A percentile compares a stretch with the other conserved stretches of the same genome.
These are phyloP conservation scores for Coprinellus micaceus DNA, from an alignment of 768 basidiomycete genomes.

Conservation along the genomic window DNA sequence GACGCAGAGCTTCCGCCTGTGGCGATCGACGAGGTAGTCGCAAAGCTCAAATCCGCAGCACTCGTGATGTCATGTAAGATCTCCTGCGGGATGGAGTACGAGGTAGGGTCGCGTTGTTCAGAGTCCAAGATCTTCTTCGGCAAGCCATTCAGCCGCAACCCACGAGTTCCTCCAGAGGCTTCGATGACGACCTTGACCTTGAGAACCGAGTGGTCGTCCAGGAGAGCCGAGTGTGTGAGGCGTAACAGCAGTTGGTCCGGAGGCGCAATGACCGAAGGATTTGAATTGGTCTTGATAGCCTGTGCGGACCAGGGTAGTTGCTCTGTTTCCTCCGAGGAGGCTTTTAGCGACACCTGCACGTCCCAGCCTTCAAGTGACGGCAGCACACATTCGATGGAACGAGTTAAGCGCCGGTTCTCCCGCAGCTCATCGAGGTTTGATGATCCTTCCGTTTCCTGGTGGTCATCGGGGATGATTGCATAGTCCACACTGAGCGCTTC, in stretches of 20 bases:
- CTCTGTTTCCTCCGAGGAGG: conserved; percentile 69
- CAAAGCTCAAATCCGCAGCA: conserved; percentile 63
- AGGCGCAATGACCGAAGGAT: conserved; percentile 28
- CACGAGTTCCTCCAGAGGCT: conserved; percentile 69
- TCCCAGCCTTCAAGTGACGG: conserved; percentile 83
- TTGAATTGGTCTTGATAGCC: conserved; percentile 47
- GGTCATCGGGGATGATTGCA: conserved; percentile 74
- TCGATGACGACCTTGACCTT: conserved; percentile 82
- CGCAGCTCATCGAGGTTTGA: conserved; percentile 55
- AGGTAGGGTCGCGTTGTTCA: conserved; percentile 65
- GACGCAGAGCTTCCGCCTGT: conserved; percentile 47
- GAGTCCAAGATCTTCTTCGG: conserved; percentile 62
- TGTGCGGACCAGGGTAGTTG: conserved; percentile 69
- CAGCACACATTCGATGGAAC: conserved; percentile 79
- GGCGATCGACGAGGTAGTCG: conserved; percentile 58
- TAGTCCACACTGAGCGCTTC: conserved; percentile 84
- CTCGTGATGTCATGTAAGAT: conserved; percentile 74
- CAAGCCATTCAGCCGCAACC: conserved; percentile 83
- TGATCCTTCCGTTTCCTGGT: conserved; percentile 38
- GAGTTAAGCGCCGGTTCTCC: conserved; percentile 65
- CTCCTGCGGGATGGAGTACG: conserved; percentile 54
- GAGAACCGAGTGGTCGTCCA: conserved; percentile 72
- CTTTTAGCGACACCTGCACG: conserved; percentile 71
- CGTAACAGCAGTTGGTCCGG: conserved; percentile 58
- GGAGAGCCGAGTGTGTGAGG: conserved; percentile 66